Base-by-base conservation (phyloP, 441 rosid genomes). In the Gossypium schwendimanii region DNA sequence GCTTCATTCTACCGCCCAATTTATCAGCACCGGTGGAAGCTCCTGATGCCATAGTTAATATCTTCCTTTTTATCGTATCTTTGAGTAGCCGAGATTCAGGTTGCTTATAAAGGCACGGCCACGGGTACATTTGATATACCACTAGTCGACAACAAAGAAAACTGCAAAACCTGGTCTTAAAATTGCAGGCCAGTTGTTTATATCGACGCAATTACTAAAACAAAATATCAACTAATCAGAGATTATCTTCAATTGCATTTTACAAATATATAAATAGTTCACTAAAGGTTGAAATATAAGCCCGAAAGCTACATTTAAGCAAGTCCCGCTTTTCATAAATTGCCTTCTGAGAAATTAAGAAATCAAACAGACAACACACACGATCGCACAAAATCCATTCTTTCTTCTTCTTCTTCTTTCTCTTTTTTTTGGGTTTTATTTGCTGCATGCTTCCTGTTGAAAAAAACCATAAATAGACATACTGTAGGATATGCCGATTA, bases 1-100 rank as follows among this genome's bases (percentile, higher is more conserved):
- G 70, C 74, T 82, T 88, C 76, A 31, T 82, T 72, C 76, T 73
- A 14, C 80, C 78, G 17, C 83, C 55, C 14, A 55, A 20, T 15
- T 23, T n/a, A 11, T 63, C 69, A 3, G 17, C 61, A 18, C 23
- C 45, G 24, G 24, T 20, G 3, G 75, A 73, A 52, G 63, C 74
- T 14, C 63, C 39, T 6, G 8, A 33, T 33, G 8, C 82, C 85
- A 76, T 75, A 2, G 7, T 49, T 59, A 14, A 50, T 17, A 33
- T 33, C 58, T 31, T 20, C 23, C n/a, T 41, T 23, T 63, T 49
- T 63, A 21, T 63, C 44, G 57, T 73, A 78, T 60, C 69, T 63
- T 21, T 53, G 31, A 39, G 71, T 39, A 21, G 6, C 58, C 6
- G 44, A 69, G 64, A 65, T 20, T 60, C 21, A 18, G 52, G 39